Base-by-base conservation (phyloP, 2,329 filamentous ascomycete species). In the Blastomyces parvus region DNA sequence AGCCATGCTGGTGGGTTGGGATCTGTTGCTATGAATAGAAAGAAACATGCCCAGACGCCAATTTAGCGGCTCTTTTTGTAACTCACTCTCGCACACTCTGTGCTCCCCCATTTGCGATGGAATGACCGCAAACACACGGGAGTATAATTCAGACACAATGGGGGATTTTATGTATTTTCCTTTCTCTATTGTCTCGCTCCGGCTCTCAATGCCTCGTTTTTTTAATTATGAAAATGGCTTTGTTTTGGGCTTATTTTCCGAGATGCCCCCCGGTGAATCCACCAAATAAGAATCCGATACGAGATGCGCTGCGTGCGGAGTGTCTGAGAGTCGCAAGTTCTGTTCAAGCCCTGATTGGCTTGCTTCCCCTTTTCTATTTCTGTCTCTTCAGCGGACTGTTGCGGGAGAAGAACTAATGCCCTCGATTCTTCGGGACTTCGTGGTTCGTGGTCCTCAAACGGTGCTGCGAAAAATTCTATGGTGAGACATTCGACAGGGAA, bases 401-500 rank as follows among this genome's bases (percentile, higher is more conserved):
- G 14, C 25, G 3, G 52, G 19, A 30, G 36, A 55, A 33, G 52
- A 27, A 19, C 52, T 14, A 30, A 55, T 55, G 36, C 8, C 52
- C 19, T 36, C 27, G 27, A 30, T n/a, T n/a, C 27, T 30, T 30
- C 27, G 52, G 52, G 19, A 55, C 7, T 11, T 55, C 27, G 5
- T 55, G 52, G 17, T 11, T 55, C 27, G 5, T 55, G 52, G 17
- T 17, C 9, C 27, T 50, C 6, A 53, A 55, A 55, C 27, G 17
- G 27, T 27, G 52, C 52, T 55, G 52, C 52, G 17, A 50, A 7
- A 19, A 44, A 6, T 36, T 36, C 40, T 19, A 36, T 36, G 3
- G 27, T 55, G 52, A 55, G 52, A 55, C 52, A 55, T 55, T 25
- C 17, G 27, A 55, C 52, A 55, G 36, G 52, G 52, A 55, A 36